These are phyloP conservation scores for Ceratopteris richardii DNA, from an alignment of 75 land plant genomes.

Conservation along the genomic window DNA sequence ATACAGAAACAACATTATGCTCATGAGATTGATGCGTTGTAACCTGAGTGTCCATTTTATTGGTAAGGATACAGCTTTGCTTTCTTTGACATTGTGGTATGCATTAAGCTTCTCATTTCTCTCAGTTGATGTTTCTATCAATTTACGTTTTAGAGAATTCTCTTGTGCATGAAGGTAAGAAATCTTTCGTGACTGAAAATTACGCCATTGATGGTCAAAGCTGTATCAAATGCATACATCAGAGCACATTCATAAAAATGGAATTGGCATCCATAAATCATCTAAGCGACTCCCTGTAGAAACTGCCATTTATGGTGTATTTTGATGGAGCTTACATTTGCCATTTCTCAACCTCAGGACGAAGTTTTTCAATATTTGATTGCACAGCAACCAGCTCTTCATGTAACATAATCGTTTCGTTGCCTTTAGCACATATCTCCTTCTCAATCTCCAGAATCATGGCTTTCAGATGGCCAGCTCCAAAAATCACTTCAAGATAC, in stretches of 20 bases:
- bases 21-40: no score
- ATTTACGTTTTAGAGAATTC: background rate
- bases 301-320: background rate
- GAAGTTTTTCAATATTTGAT: background rate
- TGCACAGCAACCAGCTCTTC: constrained; percentile 4
- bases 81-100: background rate
- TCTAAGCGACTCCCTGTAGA: background rate
- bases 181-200: constrained; percentile 1
- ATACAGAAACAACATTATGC: background rate
- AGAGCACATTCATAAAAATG: no score
- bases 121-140: background rate
- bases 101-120: background rate
- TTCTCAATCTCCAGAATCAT: constrained; percentile 2
- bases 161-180: background rate
- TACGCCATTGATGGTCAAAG: constrained; percentile 6
- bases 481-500: constrained; percentile 10
- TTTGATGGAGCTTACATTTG: background rate
- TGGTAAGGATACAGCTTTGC: background rate
- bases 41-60: no score
- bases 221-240: background rate
- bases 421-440: background rate
- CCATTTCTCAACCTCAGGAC: constrained; percentile 7
- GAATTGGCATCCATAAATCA: background rate
- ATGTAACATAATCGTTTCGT: background rate
- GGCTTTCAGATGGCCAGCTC: constrained; percentile 5